Evolutionary conservation across 768 basidiomycete genomes (phyloP).

Genomic region (Suillus subluteus): DNA sequence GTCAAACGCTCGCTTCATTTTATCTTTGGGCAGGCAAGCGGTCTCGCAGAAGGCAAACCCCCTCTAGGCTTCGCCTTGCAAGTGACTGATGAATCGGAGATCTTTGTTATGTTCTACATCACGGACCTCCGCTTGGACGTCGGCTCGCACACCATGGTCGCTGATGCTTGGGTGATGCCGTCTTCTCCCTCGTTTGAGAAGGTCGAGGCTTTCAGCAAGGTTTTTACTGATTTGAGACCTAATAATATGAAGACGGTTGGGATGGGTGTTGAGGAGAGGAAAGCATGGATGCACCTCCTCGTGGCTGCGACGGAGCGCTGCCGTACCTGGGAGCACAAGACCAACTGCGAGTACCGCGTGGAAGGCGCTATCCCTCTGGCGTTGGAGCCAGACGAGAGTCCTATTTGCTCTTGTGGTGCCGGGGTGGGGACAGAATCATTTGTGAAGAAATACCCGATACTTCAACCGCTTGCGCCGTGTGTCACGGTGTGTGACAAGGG

Average conservation of each 20-base stretch:
- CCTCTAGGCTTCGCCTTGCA: constrained; percentile 25
- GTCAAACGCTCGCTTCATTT: constrained; percentile 38
- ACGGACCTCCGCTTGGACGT: constrained; percentile 50
- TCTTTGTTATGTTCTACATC: constrained; percentile 51
- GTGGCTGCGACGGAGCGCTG: constrained; percentile 57
- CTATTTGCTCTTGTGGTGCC: constrained; percentile 57
- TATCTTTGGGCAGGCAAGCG: constrained; percentile 31
- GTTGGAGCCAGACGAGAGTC: constrained; percentile 39
- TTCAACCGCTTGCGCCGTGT: constrained; percentile 40
- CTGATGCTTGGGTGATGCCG: constrained; percentile 51
- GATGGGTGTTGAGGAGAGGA: constrained; percentile 38
- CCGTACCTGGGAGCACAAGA: constrained; percentile 51
- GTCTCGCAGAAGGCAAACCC: constrained; percentile 23
- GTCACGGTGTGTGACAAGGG: constrained; percentile 48
- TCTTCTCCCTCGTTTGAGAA: constrained; percentile 21
- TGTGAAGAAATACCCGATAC: constrained; percentile 37
- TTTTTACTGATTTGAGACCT: background rate
- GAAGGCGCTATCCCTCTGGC: constrained; percentile 43
- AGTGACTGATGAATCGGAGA: constrained; percentile 11
- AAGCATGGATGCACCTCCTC: constrained; percentile 54
- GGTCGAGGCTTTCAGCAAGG: background rate
- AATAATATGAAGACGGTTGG: constrained; percentile 17
- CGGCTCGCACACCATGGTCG: constrained; percentile 52
- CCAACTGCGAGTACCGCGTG: constrained; percentile 50
- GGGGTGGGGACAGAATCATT: constrained; percentile 50